Evolutionary conservation across 2,329 filamentous ascomycete species (phyloP), one percentile per base, ranked within the genome.

Genomic region (Talaromyces sp.): DNA sequence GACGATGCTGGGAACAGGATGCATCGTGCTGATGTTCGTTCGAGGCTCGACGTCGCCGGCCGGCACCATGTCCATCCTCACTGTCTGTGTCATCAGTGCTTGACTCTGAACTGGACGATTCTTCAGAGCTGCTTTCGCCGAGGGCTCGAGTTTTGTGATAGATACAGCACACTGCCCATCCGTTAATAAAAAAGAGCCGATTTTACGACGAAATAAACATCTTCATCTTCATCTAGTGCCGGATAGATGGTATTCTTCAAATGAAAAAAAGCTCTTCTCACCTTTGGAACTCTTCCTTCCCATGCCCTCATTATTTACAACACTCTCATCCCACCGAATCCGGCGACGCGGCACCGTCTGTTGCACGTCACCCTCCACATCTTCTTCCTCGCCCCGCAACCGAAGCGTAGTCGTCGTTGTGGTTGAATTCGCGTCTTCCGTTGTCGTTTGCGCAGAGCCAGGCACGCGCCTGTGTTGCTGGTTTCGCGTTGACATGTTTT

Each of bases 231-330:
- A n/a, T 53, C 7, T 8, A 32, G 14, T 19, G n/a, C 26, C 21
- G 14, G 12, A 3, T 19, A 5, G n/a, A n/a, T n/a, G n/a, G n/a
- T n/a, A n/a, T n/a, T n/a, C n/a, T n/a, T n/a, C n/a, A 26, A 61
- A 19, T 57, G n/a, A 52, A 24, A 46, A 46, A 12, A 2, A 21
- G 12, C 9, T 12, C 46, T 21, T 68, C 75, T 35, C 74, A 93
- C 91, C 90, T 85, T 99, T 99, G 19, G 91, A 96, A 65, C 86
- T 93, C 79, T 97, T 99, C 76, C 90, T 90, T 8, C 92, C 92
- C 74, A 97, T 83, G 3, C 91, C 91, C 76, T 99, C 94, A 70
- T 99, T 99, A 76, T 99, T 92, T 2, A 99, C 82, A 7, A 97
- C 92, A 69, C 91, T 89, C 70, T 94, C 90, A 7, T 91, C 91